Evolutionary conservation across 2,329 filamentous ascomycete genomes (phyloP), one percentile per base, ranked within the genome.

Genomic region (Phaeosphaeriaceae sp.): DNA sequence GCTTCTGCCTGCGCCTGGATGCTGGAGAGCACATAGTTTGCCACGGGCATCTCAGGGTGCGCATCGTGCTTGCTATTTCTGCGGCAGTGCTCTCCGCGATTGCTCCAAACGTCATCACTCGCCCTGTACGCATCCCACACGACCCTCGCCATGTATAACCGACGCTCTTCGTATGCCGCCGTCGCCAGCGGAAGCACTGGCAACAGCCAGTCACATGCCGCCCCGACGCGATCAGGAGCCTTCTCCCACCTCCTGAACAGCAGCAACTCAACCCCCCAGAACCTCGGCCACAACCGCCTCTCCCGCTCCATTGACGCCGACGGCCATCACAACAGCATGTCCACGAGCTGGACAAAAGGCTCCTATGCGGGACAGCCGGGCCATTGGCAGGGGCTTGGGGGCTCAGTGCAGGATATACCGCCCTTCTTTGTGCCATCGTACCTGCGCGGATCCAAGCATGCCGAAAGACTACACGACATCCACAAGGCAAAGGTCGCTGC

Each of bases 401-500:
- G 61, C 13, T 53, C 59, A 15, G 55, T 60, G 21, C 68, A 71
- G 20, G 73, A 76, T 41, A 74, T 62, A 76, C 83, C 57, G 69
- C 77, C 57, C 6, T 94, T 94, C 82, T 93, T 97, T 76, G 85
- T 89, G 11, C 94, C 94, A 0, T 93, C 92, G 5, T 97, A 97
- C 78, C 85, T 98, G 46, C 83, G 84, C 66, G 87, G 87, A 41
- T 94, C 92, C 15, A 86, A 88, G 70, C 93, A 97, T 77, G 87
- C 94, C 53, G 86, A 90, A 68, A 88, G 86, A 74, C 83, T 97
- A 48, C 87, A 91, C 68, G 88, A 91, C 60, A 86, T 85, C 56
- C 85, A 93, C 74, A 86, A 83, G 74, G 84, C 85, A 48, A 91
- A 86, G 72, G 55, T 86, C 40, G 53, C 79, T 74, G 76, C 83